phyloP scores from a whole-genome alignment of 768 basidiomycete species.

The Leccinum boreale region DNA sequence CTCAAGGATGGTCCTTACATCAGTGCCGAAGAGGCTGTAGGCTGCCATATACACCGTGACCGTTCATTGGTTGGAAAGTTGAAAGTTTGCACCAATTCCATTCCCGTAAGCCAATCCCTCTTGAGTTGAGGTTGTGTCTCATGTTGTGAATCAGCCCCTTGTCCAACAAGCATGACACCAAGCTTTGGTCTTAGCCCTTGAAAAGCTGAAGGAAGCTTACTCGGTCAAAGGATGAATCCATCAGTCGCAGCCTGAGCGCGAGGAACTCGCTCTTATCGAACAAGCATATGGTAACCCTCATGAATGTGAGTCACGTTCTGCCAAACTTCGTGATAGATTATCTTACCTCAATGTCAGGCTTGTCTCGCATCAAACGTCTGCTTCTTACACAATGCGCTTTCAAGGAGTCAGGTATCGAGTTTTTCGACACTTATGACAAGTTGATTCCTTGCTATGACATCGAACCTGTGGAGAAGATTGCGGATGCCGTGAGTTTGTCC shows the following conservation, averaged over 20 bases:
- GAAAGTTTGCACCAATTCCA: conserved; percentile 98
- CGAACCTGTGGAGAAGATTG: conserved; percentile 99
- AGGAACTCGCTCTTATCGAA: conserved; percentile 96
- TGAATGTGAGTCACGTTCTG: conserved; percentile 60
- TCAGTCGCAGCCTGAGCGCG: conserved; percentile 80
- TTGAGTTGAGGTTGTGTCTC: background rate
- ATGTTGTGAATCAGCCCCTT: conserved; percentile 57
- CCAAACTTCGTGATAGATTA: background rate
- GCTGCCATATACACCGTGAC: conserved; percentile 94
- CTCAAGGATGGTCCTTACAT: conserved; percentile 99
- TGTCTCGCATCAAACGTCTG: conserved; percentile 97
- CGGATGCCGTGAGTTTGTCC: conserved; percentile 73
- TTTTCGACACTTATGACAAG: conserved; percentile 97
- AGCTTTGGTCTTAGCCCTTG: conserved; percentile 94
- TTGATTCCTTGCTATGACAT: conserved; percentile 99
- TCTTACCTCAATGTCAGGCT: conserved; percentile 38
- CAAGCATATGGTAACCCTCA: conserved; percentile 99
- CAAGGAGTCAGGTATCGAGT: conserved; percentile 97
- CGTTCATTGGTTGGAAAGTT: conserved; percentile 97
- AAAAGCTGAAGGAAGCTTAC: conserved; percentile 99
- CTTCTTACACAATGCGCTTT: conserved; percentile 96
- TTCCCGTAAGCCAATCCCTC: conserved; percentile 67
- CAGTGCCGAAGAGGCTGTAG: conserved; percentile 94
- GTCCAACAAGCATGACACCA: conserved; percentile 99
- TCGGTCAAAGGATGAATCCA: conserved; percentile 97